Conservation (phyloP, 116 monocot species). For the Zostera marina region DNA sequence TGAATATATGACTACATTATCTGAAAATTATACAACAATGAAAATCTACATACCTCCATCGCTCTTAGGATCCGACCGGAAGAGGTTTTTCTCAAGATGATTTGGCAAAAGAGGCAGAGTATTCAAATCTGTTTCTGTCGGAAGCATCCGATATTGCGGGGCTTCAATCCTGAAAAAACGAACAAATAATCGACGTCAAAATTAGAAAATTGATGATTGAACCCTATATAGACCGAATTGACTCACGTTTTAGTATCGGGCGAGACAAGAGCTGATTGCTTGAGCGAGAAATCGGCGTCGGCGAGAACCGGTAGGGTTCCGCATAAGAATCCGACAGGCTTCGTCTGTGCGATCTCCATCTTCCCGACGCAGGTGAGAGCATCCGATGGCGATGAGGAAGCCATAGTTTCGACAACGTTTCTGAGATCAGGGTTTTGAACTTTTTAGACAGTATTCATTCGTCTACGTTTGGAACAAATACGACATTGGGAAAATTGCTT, state of each 20-base stretch:
- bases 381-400: slow-evolving; percentile 5
- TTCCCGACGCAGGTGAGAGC: slow-evolving; percentile 81
- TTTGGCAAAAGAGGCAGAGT: slow-evolving; percentile 51
- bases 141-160: slow-evolving; percentile 94
- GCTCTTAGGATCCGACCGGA: slow-evolving; percentile 9
- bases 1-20: background rate
- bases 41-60: slow-evolving; percentile 3
- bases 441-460: too few relatives aligned
- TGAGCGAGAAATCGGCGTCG: slow-evolving; percentile 29
- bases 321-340: slow-evolving; percentile 67
- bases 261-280: slow-evolving; percentile 35
- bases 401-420: slow-evolving; percentile 4
- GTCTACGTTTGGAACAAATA: too few relatives aligned
- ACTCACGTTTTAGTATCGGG: slow-evolving; percentile 31
- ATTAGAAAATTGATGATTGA: background rate
- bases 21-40: background rate
- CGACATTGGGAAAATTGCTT: too few relatives aligned
- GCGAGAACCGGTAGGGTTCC: slow-evolving; percentile 86
- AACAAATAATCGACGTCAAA: background rate
- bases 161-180: slow-evolving; percentile 41
- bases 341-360: slow-evolving; percentile 67
- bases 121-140: slow-evolving; percentile 88
- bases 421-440: too few relatives aligned
- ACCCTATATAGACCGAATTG: background rate
- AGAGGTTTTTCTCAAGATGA: slow-evolving; percentile 42